A percentile compares a stretch with the other conserved stretches of the same genome.
Conservation (phyloP, 768 basidiomycete species). For the Pulveroboletus sp. region DNA sequence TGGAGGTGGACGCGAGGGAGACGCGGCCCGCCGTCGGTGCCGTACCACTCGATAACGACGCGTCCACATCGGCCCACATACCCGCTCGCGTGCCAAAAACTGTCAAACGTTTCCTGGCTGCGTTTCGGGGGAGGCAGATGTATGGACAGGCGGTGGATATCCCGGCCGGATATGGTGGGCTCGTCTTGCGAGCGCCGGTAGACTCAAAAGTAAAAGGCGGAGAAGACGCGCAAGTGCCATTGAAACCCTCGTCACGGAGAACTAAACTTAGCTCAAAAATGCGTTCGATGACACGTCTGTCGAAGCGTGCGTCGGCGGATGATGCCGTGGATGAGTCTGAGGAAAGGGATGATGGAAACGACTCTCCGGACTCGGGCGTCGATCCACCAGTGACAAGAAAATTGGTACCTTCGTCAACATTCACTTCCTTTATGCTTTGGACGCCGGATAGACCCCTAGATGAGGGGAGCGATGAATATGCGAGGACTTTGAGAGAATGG, state of each 20-base stretch:
- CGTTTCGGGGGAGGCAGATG: constrained; percentile 73
- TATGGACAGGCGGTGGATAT: constrained; percentile 60
- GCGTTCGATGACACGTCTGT: constrained; percentile 9
- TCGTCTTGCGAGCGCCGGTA: constrained; percentile 44
- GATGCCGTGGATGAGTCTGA: constrained; percentile 26
- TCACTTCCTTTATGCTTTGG: constrained; percentile 72
- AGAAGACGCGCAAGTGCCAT: neutral
- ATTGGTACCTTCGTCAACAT: constrained; percentile 48
- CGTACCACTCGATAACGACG: neutral
- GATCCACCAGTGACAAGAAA: constrained; percentile 22
- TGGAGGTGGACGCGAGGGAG: constrained; percentile 2
- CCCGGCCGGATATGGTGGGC: constrained; percentile 63
- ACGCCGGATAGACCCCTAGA: constrained; percentile 67
- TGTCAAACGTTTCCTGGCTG: constrained; percentile 39
- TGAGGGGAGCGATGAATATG: constrained; percentile 67
- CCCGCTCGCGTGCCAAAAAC: neutral
- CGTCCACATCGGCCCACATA: neutral
- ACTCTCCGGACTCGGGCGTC: neutral
- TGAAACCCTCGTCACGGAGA: constrained; percentile 2
- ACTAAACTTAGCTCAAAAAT: constrained; percentile 12
- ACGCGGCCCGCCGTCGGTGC: constrained; percentile 9
- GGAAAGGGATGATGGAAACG: constrained; percentile 22
- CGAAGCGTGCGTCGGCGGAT: constrained; percentile 26
- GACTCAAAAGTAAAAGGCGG: constrained; percentile 17
- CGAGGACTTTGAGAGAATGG: constrained; percentile 68